phyloP scores from a whole-genome alignment of 768 basidiomycete genomes.

The Russula virescens region DNA sequence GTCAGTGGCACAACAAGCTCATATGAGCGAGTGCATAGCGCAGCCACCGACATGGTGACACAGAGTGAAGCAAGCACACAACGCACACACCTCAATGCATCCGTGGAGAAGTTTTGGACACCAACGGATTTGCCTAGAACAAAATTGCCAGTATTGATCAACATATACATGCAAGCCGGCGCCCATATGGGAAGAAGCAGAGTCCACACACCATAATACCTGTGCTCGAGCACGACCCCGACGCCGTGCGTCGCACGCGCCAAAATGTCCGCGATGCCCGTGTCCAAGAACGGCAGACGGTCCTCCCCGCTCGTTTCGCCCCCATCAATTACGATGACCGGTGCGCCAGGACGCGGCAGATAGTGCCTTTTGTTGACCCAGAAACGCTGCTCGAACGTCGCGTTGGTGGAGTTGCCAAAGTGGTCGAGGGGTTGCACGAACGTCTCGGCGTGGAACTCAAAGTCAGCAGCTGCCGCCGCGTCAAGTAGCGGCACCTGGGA shows the following conservation, averaged over 20 bases:
- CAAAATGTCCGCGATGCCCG: conserved; percentile 78
- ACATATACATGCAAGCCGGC: conserved; percentile 6
- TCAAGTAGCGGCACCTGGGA: background rate
- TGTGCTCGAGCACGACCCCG: conserved; percentile 87
- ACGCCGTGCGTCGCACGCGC: conserved; percentile 81
- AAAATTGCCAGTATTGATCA: background rate
- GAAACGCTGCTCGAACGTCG: conserved; percentile 82
- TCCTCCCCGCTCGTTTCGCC: conserved; percentile 88
- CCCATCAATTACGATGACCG: conserved; percentile 87
- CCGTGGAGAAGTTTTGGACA: conserved; percentile 72
- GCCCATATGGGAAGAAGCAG: too few relatives aligned
- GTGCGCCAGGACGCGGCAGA: conserved; percentile 59
- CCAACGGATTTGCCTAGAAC: conserved; percentile 67
- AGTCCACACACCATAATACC: conserved; percentile 64
- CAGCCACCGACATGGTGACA: too few relatives aligned
- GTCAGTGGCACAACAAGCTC: background rate
- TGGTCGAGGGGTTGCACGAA: conserved; percentile 89
- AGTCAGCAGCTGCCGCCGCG: conserved; percentile 23
- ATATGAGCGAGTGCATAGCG: background rate
- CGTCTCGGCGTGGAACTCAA: conserved; percentile 53
- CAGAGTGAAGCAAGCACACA: too few relatives aligned
- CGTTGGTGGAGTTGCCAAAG: conserved; percentile 46
- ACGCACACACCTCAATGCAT: conserved; percentile 57
- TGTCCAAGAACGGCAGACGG: conserved; percentile 40
- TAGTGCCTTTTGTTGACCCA: conserved; percentile 89